phyloP scores from a whole-genome alignment of 2,329 filamentous ascomycete genomes.

The Cadophora malorum region DNA sequence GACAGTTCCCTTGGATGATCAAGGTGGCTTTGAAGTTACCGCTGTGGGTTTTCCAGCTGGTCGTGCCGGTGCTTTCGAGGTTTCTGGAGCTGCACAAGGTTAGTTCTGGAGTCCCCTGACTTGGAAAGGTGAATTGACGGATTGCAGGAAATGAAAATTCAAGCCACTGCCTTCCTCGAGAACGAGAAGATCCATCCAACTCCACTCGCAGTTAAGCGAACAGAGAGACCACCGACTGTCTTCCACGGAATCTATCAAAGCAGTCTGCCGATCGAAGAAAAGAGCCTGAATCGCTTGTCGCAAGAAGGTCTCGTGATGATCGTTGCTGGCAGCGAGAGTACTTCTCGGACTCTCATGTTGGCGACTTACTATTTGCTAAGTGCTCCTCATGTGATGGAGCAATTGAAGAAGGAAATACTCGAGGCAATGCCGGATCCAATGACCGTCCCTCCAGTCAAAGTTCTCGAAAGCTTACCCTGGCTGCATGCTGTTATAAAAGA shows the following conservation, averaged over 20 bases:
- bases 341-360: slow-evolving; percentile 44
- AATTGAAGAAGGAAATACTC: slow-evolving; percentile 46
- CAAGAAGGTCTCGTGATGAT: slow-evolving; percentile 46
- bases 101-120: not conserved
- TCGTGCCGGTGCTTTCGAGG: slow-evolving; percentile 30
- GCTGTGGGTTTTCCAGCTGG: slow-evolving; percentile 30
- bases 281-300: slow-evolving; percentile 42
- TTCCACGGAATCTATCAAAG: slow-evolving; percentile 36
- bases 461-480: slow-evolving; percentile 17
- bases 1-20: slow-evolving; percentile 26
- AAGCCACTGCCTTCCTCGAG: slow-evolving; percentile 20
- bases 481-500: slow-evolving; percentile 18
- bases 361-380: slow-evolving; percentile 47
- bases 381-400: slow-evolving; percentile 40
- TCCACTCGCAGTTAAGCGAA: slow-evolving; percentile 16
- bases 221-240: slow-evolving; percentile 29
- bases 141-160: slow-evolving; percentile 22
- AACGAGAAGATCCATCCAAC: slow-evolving; percentile 23
- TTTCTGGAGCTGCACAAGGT: slow-evolving; percentile 24
- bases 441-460: slow-evolving; percentile 19
- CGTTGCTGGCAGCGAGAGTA: slow-evolving; percentile 48
- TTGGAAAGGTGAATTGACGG: not conserved
- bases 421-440: slow-evolving; percentile 23
- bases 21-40: slow-evolving; percentile 23
- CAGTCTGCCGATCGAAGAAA: slow-evolving; percentile 45